Conservation (phyloP, 345 rosid species). For the Populus tremula region DNA sequence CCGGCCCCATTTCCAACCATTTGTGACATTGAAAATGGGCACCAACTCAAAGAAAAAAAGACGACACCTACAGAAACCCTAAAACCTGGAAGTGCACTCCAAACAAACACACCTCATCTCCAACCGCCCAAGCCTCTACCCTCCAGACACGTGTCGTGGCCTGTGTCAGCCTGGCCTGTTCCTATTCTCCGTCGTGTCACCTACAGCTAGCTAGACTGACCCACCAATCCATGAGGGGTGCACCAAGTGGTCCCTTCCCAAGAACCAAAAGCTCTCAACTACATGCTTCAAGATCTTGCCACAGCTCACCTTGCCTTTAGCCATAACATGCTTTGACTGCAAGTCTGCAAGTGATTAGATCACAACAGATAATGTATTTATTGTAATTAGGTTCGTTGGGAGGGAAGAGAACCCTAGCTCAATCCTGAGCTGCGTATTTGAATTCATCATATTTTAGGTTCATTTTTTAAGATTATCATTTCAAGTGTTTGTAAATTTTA, state of each 20-base stretch:
- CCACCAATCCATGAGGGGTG: not conserved
- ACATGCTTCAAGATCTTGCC: not conserved
- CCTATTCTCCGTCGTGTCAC: not conserved
- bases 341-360: no score
- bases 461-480: no score
- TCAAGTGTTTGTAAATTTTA: no score
- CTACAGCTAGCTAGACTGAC: not conserved
- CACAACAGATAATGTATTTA: no score
- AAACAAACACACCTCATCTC: not conserved
- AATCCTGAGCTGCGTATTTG: no score
- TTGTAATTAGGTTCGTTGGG: no score
- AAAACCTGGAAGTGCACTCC: not conserved
- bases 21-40: not conserved
- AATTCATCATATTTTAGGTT: no score
- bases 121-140: not conserved
- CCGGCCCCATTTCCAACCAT: slow-evolving; percentile 3
- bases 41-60: not conserved
- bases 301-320: not conserved
- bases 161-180: not conserved
- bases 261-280: not conserved
- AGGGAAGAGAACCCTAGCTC: no score
- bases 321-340: no score
- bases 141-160: not conserved
- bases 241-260: not conserved
- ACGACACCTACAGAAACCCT: not conserved